Percentiles rank a stretch among this genome's conserved stretches.
These are phyloP conservation scores for Trichoderma oligosporum DNA, from an alignment of 2,329 filamentous ascomycete genomes.

Conservation along the genomic window DNA sequence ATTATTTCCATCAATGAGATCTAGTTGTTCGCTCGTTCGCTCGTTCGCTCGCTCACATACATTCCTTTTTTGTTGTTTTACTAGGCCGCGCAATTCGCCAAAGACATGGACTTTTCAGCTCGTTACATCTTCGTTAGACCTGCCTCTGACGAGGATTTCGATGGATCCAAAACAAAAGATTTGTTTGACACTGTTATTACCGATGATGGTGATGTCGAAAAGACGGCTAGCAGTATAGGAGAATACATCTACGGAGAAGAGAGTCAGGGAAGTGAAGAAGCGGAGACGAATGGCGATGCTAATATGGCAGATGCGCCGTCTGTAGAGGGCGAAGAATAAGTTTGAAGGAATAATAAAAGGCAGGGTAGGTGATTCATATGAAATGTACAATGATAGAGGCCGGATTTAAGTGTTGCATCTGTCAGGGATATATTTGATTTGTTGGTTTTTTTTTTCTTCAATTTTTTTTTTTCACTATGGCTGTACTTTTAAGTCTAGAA, in stretches of 20 bases:
- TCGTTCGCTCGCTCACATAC: neutral
- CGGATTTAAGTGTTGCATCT: neutral
- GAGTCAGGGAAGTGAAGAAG: conserved; percentile 3
- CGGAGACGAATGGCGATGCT: conserved; percentile 19
- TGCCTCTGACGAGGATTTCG: conserved; percentile 29
- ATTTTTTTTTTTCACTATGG: neutral
- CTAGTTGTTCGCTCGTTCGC: neutral
- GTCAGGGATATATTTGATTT: no score
- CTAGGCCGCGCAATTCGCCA: conserved; percentile 54
- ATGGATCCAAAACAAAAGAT: conserved; percentile 27
- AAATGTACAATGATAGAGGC: neutral
- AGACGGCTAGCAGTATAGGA: conserved; percentile 23
- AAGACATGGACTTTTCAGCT: conserved; percentile 53
- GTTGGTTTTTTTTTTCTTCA: neutral
- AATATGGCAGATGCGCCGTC: conserved; percentile 21
- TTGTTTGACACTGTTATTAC: conserved; percentile 30
- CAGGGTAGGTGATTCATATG: neutral
- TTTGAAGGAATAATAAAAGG: neutral
- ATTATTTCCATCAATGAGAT: no score
- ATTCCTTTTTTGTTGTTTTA: neutral
- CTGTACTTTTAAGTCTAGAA: neutral
- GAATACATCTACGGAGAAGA: conserved; percentile 29
- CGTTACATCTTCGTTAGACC: conserved; percentile 53
- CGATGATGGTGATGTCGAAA: conserved; percentile 28
- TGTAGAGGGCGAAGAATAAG: neutral